Evolutionary conservation across 495 filamentous ascomycete species (phyloP), one percentile per base, ranked within the genome.

Genomic region (Schizothecium vesticola): DNA sequence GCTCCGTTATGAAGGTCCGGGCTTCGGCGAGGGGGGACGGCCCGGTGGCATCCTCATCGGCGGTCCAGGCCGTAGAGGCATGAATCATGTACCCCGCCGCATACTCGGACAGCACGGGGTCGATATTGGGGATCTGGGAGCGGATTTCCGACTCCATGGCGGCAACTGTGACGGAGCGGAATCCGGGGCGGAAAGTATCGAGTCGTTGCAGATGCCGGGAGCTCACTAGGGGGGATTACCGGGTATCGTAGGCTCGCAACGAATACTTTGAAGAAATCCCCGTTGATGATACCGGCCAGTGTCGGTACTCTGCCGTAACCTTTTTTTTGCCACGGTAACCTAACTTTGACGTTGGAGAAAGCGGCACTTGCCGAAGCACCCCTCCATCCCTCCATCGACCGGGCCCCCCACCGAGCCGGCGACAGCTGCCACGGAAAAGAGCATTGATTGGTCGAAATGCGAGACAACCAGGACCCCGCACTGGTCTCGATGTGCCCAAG

Each of bases 11-110:
- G 63, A 90, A 86, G 60, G 88, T 84, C 55, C 92, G 91, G 36
- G 96, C 96, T 78, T 98, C 96, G 62, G 86, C 82, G 58, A 99
- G 80, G 9, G 92, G 92, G 0, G 92, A 91, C 67, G 85, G 84
- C 12, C 78, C 87, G 68, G 83, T 83, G 24, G 86, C 78, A 64
- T 93, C 91, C 58, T 88, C 84, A 64, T 97, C 93, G 58, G 89
- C 87, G 66, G 89, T 84, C 80, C 91, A 95, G 59, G 89, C 85
- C 67, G 90, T 92, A 31, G 94, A 92, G 67, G 94, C 95, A 83
- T 98, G 94, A 74, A 87, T 92, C 69, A 99, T 83, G 76, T 97
- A 98, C 51, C 95, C 96, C 70, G 92, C 90, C 23, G 94, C 93
- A 76, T 99, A 99, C 77, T 96, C 92, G 51, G 92, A 92, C 63